Base-by-base conservation (phyloP, 2,329 filamentous ascomycete genomes). In the Neopestalotiopsis sp. region DNA sequence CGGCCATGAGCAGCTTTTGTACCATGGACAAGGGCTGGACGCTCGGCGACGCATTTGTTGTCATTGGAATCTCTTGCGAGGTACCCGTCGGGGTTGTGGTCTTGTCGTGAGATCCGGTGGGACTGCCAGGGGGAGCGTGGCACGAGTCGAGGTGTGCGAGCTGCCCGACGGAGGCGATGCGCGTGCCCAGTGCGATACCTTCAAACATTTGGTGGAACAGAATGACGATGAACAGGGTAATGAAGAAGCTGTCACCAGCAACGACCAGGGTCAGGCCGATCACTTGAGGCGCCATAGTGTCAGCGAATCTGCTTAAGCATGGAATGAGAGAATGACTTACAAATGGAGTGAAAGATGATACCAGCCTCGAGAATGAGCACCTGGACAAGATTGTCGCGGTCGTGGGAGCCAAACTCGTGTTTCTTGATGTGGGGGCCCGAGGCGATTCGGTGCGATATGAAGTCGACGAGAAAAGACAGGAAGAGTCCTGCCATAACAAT, bases 191-290 rank as follows among this genome's bases (percentile, higher is more conserved):
- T 0, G 92, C 92, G 60, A 94, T 84, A 4, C 92, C 92, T 76
- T 94, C 92, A 74, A 95, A 93, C 82, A 92, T 89, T 75, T 94
- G 92, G 75, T 94, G 92, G 81, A 94, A 94, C 68, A 94, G 81
- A 69, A 94, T 92, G 67, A 94, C 92, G 58, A 88, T 78, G 69
- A 88, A 88, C n/a, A 90, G 82, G 1, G 85, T 88, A 67, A 84
- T 76, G 79, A 89, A 89, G 73, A 84, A 86, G 49, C 80, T 82
- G 72, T 90, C 87, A 2, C 84, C 86, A 0, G 87, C 83, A 2
- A 90, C 88, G n/a, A 89, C 88, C 1, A 91, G 83, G 0, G 89
- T 90, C 45, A 92, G 78, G 28, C 89, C 88, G 49, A 92, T 90
- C 7, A 92, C 87, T 89, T 20, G n/a, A 52, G 30, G 5, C 1